Conservation (phyloP, 2,329 filamentous ascomycete species). For the Sclerotinia sclerotiorum region DNA sequence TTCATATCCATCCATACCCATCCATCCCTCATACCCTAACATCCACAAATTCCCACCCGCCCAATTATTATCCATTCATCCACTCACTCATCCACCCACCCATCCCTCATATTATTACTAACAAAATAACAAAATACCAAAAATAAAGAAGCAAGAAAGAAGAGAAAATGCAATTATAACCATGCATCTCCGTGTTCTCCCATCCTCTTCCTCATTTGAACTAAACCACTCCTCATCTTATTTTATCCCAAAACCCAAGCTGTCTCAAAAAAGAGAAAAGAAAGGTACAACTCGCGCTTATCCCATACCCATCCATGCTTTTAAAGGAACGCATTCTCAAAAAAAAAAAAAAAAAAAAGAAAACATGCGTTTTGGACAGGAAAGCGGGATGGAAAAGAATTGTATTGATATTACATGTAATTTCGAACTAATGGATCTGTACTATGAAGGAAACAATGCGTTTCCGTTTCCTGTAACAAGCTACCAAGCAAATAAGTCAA, state of each 20-base stretch:
- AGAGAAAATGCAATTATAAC: background rate
- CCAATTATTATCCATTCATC: background rate
- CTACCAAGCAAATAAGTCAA: background rate
- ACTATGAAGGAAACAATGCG: too few relatives aligned
- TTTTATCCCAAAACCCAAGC: slow-evolving; percentile 13
- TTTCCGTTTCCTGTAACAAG: background rate
- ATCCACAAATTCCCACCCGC: too few relatives aligned
- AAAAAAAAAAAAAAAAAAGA: too few relatives aligned
- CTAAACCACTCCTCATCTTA: background rate
- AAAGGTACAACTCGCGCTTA: background rate
- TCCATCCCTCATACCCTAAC: too few relatives aligned
- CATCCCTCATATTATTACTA: slow-evolving; percentile 20
- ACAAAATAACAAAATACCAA: background rate
- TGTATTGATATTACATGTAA: slow-evolving; percentile 9
- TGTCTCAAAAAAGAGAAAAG: background rate
- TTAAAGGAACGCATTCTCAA: background rate
- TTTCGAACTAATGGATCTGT: background rate
- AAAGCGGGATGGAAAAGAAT: background rate
- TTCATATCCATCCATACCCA: too few relatives aligned
- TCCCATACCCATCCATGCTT: background rate
- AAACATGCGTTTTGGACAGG: background rate
- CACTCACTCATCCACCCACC: background rate
- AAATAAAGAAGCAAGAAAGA: background rate
- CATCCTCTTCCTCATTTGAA: background rate
- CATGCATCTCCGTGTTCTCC: too few relatives aligned